Percentiles rank a stretch among this genome's conserved stretches.
These are phyloP conservation scores for Gynostemma pentaphyllum DNA, from an alignment of 306 rosid species.

Conservation along the genomic window DNA sequence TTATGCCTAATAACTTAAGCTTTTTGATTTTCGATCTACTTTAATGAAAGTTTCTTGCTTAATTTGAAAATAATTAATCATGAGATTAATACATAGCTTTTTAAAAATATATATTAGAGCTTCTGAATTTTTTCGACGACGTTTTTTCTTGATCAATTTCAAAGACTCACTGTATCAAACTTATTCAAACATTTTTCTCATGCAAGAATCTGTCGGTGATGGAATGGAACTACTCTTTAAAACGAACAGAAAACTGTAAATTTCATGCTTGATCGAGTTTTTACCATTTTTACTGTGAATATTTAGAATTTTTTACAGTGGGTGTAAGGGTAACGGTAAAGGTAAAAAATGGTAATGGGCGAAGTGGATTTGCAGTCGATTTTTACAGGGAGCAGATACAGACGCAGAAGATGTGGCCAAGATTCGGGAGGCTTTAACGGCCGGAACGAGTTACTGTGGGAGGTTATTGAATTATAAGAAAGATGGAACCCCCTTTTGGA, in stretches of 20 bases:
- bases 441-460: slow-evolving; percentile 62
- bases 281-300: no score
- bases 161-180: no score
- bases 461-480: slow-evolving; percentile 86
- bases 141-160: no score
- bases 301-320: background rate
- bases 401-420: slow-evolving; percentile 68
- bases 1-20: no score
- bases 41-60: no score
- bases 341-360: background rate
- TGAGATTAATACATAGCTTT: no score
- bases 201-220: background rate
- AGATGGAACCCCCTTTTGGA: slow-evolving; percentile 92
- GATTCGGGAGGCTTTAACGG: slow-evolving; percentile 50
- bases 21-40: no score
- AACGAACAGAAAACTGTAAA: background rate
- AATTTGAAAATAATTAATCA: no score
- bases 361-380: slow-evolving; percentile 45
- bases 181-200: no score
- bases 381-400: slow-evolving; percentile 84
- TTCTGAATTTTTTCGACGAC: no score
- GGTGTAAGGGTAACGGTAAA: background rate
- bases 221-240: background rate
- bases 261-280: no score
- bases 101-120: no score